Conservation (phyloP, 352 stramenopile genomes). For the Globisporangium mamillatum region DNA sequence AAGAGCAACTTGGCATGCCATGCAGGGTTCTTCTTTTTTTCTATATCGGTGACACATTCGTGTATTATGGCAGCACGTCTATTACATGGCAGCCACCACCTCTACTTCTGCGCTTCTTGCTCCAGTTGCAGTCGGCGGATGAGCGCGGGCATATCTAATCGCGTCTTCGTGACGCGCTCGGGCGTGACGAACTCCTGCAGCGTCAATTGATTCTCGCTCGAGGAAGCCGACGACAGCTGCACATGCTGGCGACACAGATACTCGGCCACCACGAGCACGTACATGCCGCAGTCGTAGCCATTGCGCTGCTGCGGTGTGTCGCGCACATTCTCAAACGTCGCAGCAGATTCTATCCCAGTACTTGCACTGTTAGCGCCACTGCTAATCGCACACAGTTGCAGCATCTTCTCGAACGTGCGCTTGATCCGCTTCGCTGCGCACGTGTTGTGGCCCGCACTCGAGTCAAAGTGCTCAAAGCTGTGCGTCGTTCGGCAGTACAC, state of each 20-base stretch:
- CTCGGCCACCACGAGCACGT: constrained; percentile 66
- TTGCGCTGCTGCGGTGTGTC: constrained; percentile 72
- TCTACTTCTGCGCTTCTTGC: background rate
- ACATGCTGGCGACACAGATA: constrained; percentile 43
- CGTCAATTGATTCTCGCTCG: background rate
- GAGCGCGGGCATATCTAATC: constrained; percentile 46
- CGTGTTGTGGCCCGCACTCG: constrained; percentile 59
- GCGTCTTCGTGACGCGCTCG: constrained; percentile 40
- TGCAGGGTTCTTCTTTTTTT: too few species aligned
- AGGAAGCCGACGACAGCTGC: background rate
- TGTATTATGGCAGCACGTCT: background rate
- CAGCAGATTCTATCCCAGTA: background rate
- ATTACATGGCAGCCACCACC: background rate
- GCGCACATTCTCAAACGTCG: constrained; percentile 26
- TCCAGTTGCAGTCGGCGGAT: constrained; percentile 26
- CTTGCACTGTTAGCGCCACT: background rate
- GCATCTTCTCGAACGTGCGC: constrained; percentile 38
- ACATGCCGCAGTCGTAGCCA: constrained; percentile 81
- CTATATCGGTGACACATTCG: background rate
- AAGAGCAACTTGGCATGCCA: background rate
- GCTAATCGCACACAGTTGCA: constrained; percentile 18
- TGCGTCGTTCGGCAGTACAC: constrained; percentile 29
- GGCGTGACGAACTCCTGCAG: constrained; percentile 56
- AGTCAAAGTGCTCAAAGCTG: constrained; percentile 70
- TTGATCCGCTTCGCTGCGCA: constrained; percentile 41